Base-by-base conservation (phyloP, 2,329 filamentous ascomycete genomes). In the Zymoseptoria passerinii region DNA sequence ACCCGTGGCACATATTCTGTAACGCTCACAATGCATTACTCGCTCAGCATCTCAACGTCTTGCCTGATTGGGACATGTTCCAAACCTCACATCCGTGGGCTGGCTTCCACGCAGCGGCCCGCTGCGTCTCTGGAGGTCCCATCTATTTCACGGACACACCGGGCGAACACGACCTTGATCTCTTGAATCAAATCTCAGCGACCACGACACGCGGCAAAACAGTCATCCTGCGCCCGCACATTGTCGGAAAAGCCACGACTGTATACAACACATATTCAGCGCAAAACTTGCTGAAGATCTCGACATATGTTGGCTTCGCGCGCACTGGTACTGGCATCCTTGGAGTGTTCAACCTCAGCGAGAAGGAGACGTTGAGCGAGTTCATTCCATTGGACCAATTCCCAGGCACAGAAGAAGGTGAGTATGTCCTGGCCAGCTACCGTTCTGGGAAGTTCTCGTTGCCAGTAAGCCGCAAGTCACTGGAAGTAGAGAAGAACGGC, bases 61-160 rank as follows among this genome's bases (percentile, higher is more conserved):
- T 97, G 0, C 92, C 94, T 0, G 92, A 96, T 72, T 88, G 85
- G 85, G 85, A 88, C 67, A 88, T 88, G 85, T 88, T 88, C 68
- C 85, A 88, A 67, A 87, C 85, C 1, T 78, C 76, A 19, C 83
- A 87, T 64, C 75, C 80, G 1, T 95, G 89, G 71, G 88, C 88
- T 0, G 83, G 81, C 0, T 95, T 94, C 70, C 94, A 99, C 66
- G 94, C 90, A 4, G 92, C 94, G 1, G 92, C 91, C 1, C 83
- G 94, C 52, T 95, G 90, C 71, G 79, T 99, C 8, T 92, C 87
- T 52, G 94, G 94, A 8, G 94, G 94, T 0, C 94, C 92, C 0
- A 87, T 99, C 48, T 96, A 95, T 67, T 92, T 99, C 71, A 97
- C 92, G 0, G 94, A 99, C 72, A 82, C 85, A 0, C 92, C 92